These are phyloP conservation scores for Mortierella alpina DNA, from an alignment of 192 early-diverging fungal genomes.

Conservation along the genomic window DNA sequence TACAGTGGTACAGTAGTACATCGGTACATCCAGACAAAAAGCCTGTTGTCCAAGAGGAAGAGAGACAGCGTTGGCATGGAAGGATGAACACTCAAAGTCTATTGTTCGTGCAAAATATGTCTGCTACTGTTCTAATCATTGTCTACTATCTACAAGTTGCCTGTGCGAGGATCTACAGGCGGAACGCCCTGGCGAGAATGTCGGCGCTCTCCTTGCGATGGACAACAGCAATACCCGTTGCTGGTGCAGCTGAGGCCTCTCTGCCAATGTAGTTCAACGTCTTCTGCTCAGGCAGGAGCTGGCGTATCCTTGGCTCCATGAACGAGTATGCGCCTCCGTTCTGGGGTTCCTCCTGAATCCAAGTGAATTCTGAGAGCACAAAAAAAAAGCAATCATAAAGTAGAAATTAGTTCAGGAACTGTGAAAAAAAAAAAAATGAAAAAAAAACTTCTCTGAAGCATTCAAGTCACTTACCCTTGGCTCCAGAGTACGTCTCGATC, in stretches of 20 bases:
- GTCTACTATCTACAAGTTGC: background rate
- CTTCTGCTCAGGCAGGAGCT: slow-evolving; percentile 69
- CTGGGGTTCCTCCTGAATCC: slow-evolving; percentile 95
- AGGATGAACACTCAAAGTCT: background rate
- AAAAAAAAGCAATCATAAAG: slow-evolving; percentile 3
- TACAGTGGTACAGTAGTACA: too few species aligned
- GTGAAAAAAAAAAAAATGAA: slow-evolving; percentile 1
- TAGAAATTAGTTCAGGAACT: background rate
- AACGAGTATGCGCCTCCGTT: slow-evolving; percentile 92
- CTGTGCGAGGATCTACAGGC: slow-evolving; percentile 5
- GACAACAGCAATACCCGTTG: slow-evolving; percentile 76
- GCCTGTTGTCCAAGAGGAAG: too few species aligned
- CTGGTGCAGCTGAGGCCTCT: slow-evolving; percentile 78
- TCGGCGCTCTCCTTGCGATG: slow-evolving; percentile 77
- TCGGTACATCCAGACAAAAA: too few species aligned
- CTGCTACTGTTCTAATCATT: background rate
- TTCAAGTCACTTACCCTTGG: slow-evolving; percentile 55
- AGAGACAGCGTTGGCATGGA: too few species aligned
- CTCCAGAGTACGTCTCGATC: slow-evolving; percentile 72
- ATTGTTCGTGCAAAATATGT: background rate
- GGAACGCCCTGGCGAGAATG: slow-evolving; percentile 65
- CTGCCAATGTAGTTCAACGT: slow-evolving; percentile 79
- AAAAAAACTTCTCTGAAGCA: slow-evolving; percentile 16
- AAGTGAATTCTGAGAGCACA: slow-evolving; percentile 66
- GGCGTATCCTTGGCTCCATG: slow-evolving; percentile 85